Base-by-base conservation (phyloP, 345 rosid genomes). In the Draba incana region DNA sequence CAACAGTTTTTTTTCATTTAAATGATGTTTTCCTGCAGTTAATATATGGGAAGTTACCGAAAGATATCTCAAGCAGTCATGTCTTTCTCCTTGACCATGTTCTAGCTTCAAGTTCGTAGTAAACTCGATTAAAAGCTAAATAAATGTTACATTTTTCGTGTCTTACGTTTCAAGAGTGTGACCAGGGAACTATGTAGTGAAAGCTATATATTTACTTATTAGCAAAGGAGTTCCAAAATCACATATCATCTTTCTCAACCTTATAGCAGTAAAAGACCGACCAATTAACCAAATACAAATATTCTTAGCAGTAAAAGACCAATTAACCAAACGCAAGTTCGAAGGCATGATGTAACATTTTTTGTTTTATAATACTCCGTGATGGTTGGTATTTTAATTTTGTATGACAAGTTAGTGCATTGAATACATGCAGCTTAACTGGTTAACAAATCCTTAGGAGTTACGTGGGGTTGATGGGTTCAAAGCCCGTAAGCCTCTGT, bases 11-110 rank as follows among this genome's bases (percentile, higher is more conserved):
- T 20, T 20, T 20, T 20, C 30, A 72, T 41, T 47, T 16, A 23
- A 53, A 38, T 24, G 4, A 60, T 39, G 24, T 54, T 71, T 75
- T 20, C 35, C 23, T 75, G 84, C 88, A 92, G 97, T 77, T 90
- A 65, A 90, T 90, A 63, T 93, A 93, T 66, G 89, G 90, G 81
- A 90, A 93, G 84, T 81, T 93, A 55, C 98, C 98, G 0, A 80
- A 81, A 59, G 96, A 90, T 75, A 90, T 90, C 77, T 75, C 97
- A 51, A 90, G 94, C 69, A 78, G 87, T 39, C 96, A 90, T 27
- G 94, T 93, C 30, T 77, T 90, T 59, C 70, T 93, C 69, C 97
- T 87, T 8, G 97, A 90, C 57, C 98, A 96, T 1, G 92, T 90
- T 78, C 83, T 93, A 44, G 96, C 97, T 80, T 90, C 98, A 84